phyloP scores from a whole-genome alignment of 805 yeast genomes.

The Candida dajiaensis region DNA sequence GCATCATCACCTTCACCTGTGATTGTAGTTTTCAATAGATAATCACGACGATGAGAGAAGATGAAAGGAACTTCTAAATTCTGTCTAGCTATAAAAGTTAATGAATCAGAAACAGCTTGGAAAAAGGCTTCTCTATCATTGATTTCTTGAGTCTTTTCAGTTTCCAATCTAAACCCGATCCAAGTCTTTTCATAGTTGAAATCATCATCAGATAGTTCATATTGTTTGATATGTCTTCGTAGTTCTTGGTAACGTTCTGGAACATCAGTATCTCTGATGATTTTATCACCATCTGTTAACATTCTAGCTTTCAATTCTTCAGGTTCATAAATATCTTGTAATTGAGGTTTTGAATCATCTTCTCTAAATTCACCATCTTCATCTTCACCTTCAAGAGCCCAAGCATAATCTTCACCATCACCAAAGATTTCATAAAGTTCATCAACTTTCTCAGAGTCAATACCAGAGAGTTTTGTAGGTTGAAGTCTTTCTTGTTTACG shows the following conservation, averaged over 20 bases:
- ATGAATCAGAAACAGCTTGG: slow-evolving; percentile 64
- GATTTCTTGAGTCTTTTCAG: slow-evolving; percentile 43
- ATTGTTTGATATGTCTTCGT: slow-evolving; percentile 57
- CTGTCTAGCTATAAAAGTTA: slow-evolving; percentile 68
- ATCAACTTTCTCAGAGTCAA: slow-evolving; percentile 86
- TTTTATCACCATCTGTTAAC: slow-evolving; percentile 88
- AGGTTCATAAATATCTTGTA: slow-evolving; percentile 91
- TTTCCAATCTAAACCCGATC: slow-evolving; percentile 61
- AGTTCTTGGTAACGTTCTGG: slow-evolving; percentile 89
- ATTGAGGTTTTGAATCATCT: slow-evolving; percentile 40
- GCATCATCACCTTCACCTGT: slow-evolving; percentile 38
- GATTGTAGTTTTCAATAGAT: slow-evolving; percentile 55
- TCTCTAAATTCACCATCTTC: slow-evolving; percentile 38
- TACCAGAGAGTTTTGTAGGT: slow-evolving; percentile 51
- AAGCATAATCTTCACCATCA: slow-evolving; percentile 93
- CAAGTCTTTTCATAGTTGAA: slow-evolving; percentile 70
- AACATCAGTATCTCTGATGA: slow-evolving; percentile 76
- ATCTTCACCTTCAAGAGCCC: slow-evolving; percentile 93
- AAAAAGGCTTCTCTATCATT: slow-evolving; percentile 39
- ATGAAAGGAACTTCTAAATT: slow-evolving; percentile 90
- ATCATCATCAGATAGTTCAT: slow-evolving; percentile 65
- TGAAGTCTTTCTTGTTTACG: slow-evolving; percentile 42
- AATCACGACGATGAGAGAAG: slow-evolving; percentile 93
- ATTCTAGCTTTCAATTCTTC: slow-evolving; percentile 86
- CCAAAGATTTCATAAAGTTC: slow-evolving; percentile 95